phyloP scores from a whole-genome alignment of 768 basidiomycete species.

The Boletus barrowsii region DNA sequence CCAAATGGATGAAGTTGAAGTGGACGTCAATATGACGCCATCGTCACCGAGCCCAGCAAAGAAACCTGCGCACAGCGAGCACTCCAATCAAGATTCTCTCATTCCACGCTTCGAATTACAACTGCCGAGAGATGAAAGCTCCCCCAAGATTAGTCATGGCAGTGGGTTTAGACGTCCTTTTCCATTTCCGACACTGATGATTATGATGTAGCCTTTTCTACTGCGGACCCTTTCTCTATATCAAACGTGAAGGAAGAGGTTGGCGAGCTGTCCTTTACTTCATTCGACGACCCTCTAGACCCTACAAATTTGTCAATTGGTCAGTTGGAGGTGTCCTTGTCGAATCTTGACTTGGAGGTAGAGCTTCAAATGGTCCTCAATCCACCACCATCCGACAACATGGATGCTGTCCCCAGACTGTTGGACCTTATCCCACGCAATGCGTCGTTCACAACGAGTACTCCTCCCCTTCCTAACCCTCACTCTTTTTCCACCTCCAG shows the following conservation, averaged over 20 bases:
- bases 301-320: conserved; percentile 35
- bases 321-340: conserved; percentile 36
- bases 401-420: conserved; percentile 19
- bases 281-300: conserved; percentile 28
- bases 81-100: conserved; percentile 27
- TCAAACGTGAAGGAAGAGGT: conserved; percentile 25
- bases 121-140: conserved; percentile 16
- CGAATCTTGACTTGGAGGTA: conserved; percentile 31
- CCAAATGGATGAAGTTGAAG: conserved; percentile 32
- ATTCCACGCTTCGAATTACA: conserved; percentile 35
- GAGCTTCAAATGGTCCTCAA: conserved; percentile 25
- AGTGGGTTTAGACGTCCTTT: conserved; percentile 11
- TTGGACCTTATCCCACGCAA: conserved; percentile 23
- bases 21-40: conserved; percentile 43
- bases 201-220: conserved; percentile 7
- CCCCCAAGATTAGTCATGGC: conserved; percentile 14
- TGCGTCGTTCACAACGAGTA: conserved; percentile 25
- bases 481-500: conserved; percentile 17
- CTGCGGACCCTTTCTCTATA: conserved; percentile 21
- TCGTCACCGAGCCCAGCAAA: conserved; percentile 49
- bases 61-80: conserved; percentile 12
- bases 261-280: conserved; percentile 25
- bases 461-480: conserved; percentile 23
- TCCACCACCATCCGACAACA: conserved; percentile 9
- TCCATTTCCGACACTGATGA: background rate